These are phyloP conservation scores for Saturnispora galanensis DNA, from an alignment of 805 yeast genomes.

Conservation along the genomic window DNA sequence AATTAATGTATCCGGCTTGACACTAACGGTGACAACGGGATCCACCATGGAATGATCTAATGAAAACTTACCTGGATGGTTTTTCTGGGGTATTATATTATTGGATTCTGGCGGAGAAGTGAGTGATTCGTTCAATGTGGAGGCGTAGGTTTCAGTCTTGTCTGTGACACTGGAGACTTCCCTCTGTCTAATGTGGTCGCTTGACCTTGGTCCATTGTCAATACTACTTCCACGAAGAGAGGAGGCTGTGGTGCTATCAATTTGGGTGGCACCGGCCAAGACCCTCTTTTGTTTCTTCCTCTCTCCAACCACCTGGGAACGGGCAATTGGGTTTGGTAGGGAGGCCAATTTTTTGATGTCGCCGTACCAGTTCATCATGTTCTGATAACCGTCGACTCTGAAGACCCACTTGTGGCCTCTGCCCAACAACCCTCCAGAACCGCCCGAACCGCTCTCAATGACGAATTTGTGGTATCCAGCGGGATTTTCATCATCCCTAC, in stretches of 20 bases:
- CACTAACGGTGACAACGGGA: slow-evolving; percentile 10
- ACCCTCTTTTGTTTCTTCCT: slow-evolving; percentile 21
- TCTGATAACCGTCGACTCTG: slow-evolving; percentile 71
- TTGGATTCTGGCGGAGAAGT: slow-evolving; percentile 4
- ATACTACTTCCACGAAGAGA: slow-evolving; percentile 4
- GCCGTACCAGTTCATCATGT: slow-evolving; percentile 77
- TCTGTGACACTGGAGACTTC: slow-evolving; percentile 4
- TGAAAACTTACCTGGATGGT: slow-evolving; percentile 6
- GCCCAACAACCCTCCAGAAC: slow-evolving; percentile 60
- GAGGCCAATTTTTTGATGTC: slow-evolving; percentile 63
- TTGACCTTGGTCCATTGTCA: background rate
- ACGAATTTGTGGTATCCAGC: slow-evolving; percentile 66
- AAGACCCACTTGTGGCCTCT: slow-evolving; percentile 93
- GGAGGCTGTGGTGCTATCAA: slow-evolving; percentile 15
- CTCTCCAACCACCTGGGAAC: slow-evolving; percentile 38
- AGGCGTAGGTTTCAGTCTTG: background rate
- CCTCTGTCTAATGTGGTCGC: slow-evolving; percentile 1
- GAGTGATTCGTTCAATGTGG: slow-evolving; percentile 4
- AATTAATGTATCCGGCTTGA: slow-evolving; percentile 4
- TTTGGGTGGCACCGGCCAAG: slow-evolving; percentile 11
- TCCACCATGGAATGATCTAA: slow-evolving; percentile 5
- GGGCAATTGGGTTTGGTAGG: slow-evolving; percentile 48
- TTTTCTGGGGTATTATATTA: background rate
- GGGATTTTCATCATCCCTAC: slow-evolving; percentile 48
- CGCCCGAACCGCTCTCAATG: slow-evolving; percentile 60